A percentile compares a stretch with the other conserved stretches of the same genome.
These are phyloP conservation scores for Larix kaempferi DNA, from an alignment of 75 land plant genomes.

Conservation along the genomic window DNA sequence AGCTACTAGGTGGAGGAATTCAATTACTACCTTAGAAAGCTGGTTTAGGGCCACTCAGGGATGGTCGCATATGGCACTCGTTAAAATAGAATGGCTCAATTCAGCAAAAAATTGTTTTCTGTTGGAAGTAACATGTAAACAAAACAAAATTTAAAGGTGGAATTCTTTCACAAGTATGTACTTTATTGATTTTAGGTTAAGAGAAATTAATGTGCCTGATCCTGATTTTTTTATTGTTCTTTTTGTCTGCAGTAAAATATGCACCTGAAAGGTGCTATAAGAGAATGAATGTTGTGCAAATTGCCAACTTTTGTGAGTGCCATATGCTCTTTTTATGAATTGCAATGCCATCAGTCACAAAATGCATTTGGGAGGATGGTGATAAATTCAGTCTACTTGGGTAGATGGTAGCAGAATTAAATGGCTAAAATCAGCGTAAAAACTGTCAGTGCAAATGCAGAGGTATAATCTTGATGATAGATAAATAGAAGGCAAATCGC, in stretches of 20 bases:
- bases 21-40: too few relatives aligned
- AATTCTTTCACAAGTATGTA: too few relatives aligned
- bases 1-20: too few relatives aligned
- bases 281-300: background rate
- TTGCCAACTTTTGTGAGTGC: conserved; percentile 1
- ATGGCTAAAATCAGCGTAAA: background rate
- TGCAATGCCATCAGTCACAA: background rate
- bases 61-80: background rate
- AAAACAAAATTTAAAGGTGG: too few relatives aligned
- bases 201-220: too few relatives aligned
- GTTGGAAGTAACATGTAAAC: too few relatives aligned
- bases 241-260: conserved; percentile 9
- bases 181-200: background rate
- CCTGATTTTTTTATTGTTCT: background rate
- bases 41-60: background rate
- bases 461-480: background rate
- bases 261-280: background rate
- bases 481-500: background rate
- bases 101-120: background rate
- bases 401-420: background rate
- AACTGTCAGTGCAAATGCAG: conserved; percentile 7
- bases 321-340: background rate
- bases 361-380: background rate
- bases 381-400: background rate
- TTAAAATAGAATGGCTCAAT: background rate